A percentile compares a stretch with the other conserved stretches of the same genome.
Conservation (phyloP, 2,329 filamentous ascomycete species). For the Venturiaceae sp. region DNA sequence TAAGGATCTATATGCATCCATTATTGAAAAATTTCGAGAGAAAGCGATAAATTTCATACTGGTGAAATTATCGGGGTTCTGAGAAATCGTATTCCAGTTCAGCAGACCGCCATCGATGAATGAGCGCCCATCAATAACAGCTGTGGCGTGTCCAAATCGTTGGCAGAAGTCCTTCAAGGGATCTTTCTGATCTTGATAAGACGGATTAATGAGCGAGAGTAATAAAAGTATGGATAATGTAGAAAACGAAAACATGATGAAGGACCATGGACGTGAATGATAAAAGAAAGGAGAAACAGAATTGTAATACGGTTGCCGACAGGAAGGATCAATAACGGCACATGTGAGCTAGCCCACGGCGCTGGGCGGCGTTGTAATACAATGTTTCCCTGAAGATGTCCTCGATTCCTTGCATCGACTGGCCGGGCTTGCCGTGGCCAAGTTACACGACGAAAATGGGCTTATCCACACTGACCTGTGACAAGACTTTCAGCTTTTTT, state of each 20-base stretch:
- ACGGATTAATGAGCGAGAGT: background rate
- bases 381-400: background rate
- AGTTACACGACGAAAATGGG: slow-evolving; percentile 1
- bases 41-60: slow-evolving; percentile 34
- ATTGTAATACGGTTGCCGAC: background rate
- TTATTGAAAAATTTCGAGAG: slow-evolving; percentile 11
- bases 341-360: background rate
- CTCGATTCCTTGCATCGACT: background rate
- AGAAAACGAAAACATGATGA: background rate
- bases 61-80: slow-evolving; percentile 42
- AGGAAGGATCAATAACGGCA: background rate
- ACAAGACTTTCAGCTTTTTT: background rate
- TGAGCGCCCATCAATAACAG: slow-evolving; percentile 46
- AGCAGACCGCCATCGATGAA: slow-evolving; percentile 55
- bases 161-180: slow-evolving; percentile 8
- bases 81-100: slow-evolving; percentile 42
- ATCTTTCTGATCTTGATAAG: slow-evolving; percentile 6
- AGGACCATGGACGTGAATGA: background rate
- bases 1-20: slow-evolving; percentile 33
- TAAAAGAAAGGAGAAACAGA: background rate
- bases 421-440: background rate
- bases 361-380: background rate
- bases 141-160: slow-evolving; percentile 44
- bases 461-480: background rate
- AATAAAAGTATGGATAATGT: background rate